These are phyloP conservation scores for Collybia sordida DNA, from an alignment of 768 basidiomycete genomes.

Conservation along the genomic window DNA sequence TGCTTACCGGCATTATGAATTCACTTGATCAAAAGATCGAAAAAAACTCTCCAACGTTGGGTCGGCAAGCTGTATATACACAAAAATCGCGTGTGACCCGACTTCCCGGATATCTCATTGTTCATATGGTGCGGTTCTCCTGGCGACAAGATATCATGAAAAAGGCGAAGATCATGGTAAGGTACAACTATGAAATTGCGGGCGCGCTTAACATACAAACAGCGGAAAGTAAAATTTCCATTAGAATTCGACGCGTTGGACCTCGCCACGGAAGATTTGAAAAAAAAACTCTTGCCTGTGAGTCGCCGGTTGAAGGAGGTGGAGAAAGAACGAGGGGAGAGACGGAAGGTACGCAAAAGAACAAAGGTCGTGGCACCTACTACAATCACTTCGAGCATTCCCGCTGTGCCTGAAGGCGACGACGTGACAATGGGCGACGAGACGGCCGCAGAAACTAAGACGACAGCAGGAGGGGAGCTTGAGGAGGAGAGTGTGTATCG, in stretches of 20 bases:
- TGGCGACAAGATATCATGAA: slow-evolving; percentile 90
- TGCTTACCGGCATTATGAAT: slow-evolving; percentile 82
- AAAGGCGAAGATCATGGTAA: slow-evolving; percentile 96
- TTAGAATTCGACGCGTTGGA: slow-evolving; percentile 86
- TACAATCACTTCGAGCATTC: slow-evolving; percentile 20
- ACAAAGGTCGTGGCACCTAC: slow-evolving; percentile 47
- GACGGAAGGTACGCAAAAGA: slow-evolving; percentile 77
- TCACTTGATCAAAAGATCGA: slow-evolving; percentile 84
- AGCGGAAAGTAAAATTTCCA: slow-evolving; percentile 93
- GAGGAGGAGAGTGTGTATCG: slow-evolving; percentile 68
- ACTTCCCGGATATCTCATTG: slow-evolving; percentile 79
- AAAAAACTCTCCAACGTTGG: slow-evolving; percentile 79
- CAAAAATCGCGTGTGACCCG: slow-evolving; percentile 81
- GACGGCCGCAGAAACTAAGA: slow-evolving; percentile 22
- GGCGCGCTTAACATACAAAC: not conserved
- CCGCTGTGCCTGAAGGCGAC: slow-evolving; percentile 17
- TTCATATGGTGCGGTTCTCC: slow-evolving; percentile 96
- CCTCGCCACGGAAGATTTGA: slow-evolving; percentile 77
- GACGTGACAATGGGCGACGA: slow-evolving; percentile 53
- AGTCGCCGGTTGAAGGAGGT: slow-evolving; percentile 74
- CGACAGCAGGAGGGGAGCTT: slow-evolving; percentile 42
- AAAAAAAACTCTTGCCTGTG: slow-evolving; percentile 67
- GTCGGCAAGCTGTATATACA: slow-evolving; percentile 78
- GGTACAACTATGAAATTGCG: slow-evolving; percentile 7
- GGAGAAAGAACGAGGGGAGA: slow-evolving; percentile 81